These are phyloP conservation scores for Leccinum subgranulosum DNA, from an alignment of 768 basidiomycete genomes.

Conservation along the genomic window DNA sequence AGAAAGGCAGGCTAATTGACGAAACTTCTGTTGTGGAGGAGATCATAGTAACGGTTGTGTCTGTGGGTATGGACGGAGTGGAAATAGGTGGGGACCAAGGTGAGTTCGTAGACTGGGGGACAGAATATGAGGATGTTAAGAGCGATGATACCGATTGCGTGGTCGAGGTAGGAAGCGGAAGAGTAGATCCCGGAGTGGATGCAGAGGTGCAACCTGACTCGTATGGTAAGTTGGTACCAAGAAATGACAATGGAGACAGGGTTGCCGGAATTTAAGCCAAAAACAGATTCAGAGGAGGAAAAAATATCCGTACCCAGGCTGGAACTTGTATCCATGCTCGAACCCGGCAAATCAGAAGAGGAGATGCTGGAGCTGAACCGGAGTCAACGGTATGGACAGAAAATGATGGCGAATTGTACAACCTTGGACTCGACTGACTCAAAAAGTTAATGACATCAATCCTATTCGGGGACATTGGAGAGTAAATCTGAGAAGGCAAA, in stretches of 20 bases:
- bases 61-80: neutral
- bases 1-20: neutral
- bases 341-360: neutral
- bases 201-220: neutral
- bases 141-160: neutral
- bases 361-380: neutral
- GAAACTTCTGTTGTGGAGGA: conserved; percentile 13
- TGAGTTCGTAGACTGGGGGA: neutral
- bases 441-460: neutral
- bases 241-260: neutral
- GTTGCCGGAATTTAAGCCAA: conserved; percentile 15
- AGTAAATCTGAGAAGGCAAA: neutral
- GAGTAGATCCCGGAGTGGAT: neutral
- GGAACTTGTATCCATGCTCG: conserved; percentile 4
- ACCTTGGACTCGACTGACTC: conserved; percentile 12
- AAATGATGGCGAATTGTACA: neutral
- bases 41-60: conserved; percentile 13
- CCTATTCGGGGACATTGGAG: neutral
- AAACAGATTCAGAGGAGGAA: conserved; percentile 2
- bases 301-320: conserved; percentile 21
- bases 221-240: neutral
- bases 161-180: neutral
- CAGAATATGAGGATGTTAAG: neutral
- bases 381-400: conserved; percentile 2
- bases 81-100: neutral